Evolutionary conservation across 352 stramenopile genomes (phyloP).

Genomic region (Globisporangium okanoganense): DNA sequence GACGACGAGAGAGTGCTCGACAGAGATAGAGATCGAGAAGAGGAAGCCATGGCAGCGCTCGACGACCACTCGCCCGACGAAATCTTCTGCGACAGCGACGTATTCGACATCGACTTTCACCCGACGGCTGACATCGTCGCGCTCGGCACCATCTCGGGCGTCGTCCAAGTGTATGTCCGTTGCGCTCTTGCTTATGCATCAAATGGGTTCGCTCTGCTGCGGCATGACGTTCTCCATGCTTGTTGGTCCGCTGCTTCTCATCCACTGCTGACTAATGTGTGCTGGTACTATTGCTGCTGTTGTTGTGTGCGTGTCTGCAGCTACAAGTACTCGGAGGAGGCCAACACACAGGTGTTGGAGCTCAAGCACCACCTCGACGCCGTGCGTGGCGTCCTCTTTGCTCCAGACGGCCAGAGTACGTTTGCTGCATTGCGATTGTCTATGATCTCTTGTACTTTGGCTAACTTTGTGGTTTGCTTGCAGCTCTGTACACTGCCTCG

Average conservation of each 20-base stretch:
- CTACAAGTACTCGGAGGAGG: constrained; percentile 77
- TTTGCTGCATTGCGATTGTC: not conserved
- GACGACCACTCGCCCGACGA: constrained; percentile 79
- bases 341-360: constrained; percentile 65
- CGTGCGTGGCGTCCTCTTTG: constrained; percentile 63
- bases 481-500: constrained; percentile 75
- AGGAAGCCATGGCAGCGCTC: constrained; percentile 46
- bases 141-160: constrained; percentile 64
- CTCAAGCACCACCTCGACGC: constrained; percentile 76
- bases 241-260: not conserved
- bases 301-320: constrained; percentile 21
- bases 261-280: not conserved
- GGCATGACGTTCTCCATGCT: not conserved
- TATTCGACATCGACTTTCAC: constrained; percentile 88
- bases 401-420: constrained; percentile 74
- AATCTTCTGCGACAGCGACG: constrained; percentile 66
- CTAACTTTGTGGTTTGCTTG: not conserved
- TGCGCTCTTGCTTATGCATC: not conserved
- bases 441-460: not conserved
- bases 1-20: not conserved
- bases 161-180: constrained; percentile 73
- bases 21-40: not conserved
- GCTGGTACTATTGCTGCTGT: not conserved
- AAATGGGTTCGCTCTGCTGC: constrained; percentile 5
- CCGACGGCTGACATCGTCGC: constrained; percentile 65